Percentiles rank a stretch among this genome's conserved stretches.
These are phyloP conservation scores for Alloteropsis angusta DNA, from an alignment of 202 grass and related monocot species.

Conservation along the genomic window DNA sequence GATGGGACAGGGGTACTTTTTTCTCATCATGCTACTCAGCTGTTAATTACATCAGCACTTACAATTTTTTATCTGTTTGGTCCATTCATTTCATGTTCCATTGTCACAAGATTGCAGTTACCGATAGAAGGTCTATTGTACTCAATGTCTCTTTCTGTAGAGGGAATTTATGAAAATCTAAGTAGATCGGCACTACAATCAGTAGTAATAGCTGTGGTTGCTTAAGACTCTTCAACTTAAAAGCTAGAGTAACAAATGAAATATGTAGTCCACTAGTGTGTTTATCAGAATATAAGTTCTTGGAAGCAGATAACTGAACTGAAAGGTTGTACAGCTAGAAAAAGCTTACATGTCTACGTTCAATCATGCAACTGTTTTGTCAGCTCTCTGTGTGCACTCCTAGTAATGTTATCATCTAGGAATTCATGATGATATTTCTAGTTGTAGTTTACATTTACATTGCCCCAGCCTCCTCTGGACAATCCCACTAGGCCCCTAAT, in stretches of 20 bases:
- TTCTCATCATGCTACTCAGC: neutral
- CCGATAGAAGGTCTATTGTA: neutral
- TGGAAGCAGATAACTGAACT: neutral
- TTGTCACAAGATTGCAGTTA: neutral
- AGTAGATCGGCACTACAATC: neutral
- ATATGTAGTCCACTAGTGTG: neutral
- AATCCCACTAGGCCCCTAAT: neutral
- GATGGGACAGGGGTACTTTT: conserved; percentile 98
- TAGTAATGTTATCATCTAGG: neutral
- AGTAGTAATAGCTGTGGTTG: neutral
- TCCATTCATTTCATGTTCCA: neutral
- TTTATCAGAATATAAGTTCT: neutral
- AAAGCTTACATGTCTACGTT: neutral
- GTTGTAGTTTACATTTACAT: neutral
- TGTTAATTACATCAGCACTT: conserved; percentile 4
- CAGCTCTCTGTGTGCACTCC: neutral
- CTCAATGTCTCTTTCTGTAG: neutral
- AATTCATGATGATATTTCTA: neutral
- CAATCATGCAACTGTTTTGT: neutral
- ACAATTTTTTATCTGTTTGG: neutral
- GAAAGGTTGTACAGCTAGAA: neutral
- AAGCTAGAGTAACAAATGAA: neutral
- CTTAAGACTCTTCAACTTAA: neutral
- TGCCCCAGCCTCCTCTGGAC: neutral
- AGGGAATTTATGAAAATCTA: neutral